Base-by-base conservation (phyloP, 352 stramenopile genomes). In the Pythium brachiatum region DNA sequence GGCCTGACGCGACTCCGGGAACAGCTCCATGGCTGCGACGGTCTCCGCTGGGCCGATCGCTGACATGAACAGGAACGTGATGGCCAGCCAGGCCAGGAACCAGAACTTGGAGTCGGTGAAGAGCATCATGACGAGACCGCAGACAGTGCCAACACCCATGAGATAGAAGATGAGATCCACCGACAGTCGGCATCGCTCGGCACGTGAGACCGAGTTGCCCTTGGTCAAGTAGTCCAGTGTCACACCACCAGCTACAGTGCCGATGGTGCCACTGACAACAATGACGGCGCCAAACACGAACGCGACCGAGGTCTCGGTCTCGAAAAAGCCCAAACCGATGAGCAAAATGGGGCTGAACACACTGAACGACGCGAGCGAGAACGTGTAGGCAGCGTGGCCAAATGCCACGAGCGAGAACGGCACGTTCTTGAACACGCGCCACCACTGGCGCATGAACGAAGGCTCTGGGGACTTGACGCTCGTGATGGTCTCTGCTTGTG, bases 1-100 rank as follows among this genome's bases (percentile, higher is more conserved):
- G 0, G 92, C 77, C 27, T 93, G 86, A 47, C 92, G 82, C 21
- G 77, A 87, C 62, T 83, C 77, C 9, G 93, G 84, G 53, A 98
- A 97, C 1, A 92, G 76, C 47, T 97, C 76, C 58, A 99, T 90
- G 23, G 97, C 78, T 9, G 79, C 82, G 51, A 97, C 85, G 50
- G 89, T 97, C 57, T 94, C 87, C 11, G 80, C 81, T 6, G 88
- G 74, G 11, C 80, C 88, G 9, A 90, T 62, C 20, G 78, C 81
- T 32, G 90, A 97, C 44, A 97, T 75, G 39, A 77, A 88, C 25
- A 94, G 69, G 47, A 91, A 80, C 20, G 81, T 90, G 1, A 92
- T 48, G 1, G 75, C 78, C 20, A 97, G 65, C 41, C 92, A 75
- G 25, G 73, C 46, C 26, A 97, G 61, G 48, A 96, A 96, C 12